Base-by-base conservation (phyloP, 1,139 yeast species). In the Yamadazyma kanchanaburiensis region DNA sequence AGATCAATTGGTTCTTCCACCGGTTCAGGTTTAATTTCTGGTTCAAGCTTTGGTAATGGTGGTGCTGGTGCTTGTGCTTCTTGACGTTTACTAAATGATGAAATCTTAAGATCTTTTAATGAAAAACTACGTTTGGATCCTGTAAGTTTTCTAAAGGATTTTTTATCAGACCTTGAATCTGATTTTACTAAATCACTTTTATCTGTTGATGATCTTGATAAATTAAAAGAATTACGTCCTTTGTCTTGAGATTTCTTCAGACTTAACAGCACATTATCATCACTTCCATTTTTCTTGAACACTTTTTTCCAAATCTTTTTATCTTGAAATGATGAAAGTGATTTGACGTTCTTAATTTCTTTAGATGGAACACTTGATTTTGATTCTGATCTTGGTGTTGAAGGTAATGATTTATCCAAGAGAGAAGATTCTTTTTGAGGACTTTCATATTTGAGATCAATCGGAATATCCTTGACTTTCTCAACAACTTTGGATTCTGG, bases 241-340 rank as follows among this genome's bases (percentile, higher is more conserved):
- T 18, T 18, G 9, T 18, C 21, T 21, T 15, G 9, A 10, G 5
- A 3, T 19, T 14, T 15, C 14, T 26, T 12, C 15, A 14, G 6
- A 12, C 24, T 8, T 10, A 24, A 11, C 12, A 19, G 12, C 13
- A 9, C 15, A 10, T 18, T 10, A 18, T 18, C 20, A 18, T 10
- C 20, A 8, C 9, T 8, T 8, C 20, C 20, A 18, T 12, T 6
- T 17, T 13, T 30, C 22, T 39, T 40, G 27, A 43, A 40, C 24
- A 43, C 34, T 19, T 41, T 42, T 24, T 31, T 40, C 46, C 46
- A 43, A 6, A 33, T 28, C 21, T 28, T 31, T 19, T 27, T 34
- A 11, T 15, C 34, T 18, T 22, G 25, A 14, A 31, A 29, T 9
- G 31, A 34, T 9, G 24, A 26, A 3, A 33, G 19, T 5, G 38